A percentile compares a stretch with the other conserved stretches of the same genome.
Conservation (phyloP, 139 green algal genomes). For the Trebouxia sp. region DNA sequence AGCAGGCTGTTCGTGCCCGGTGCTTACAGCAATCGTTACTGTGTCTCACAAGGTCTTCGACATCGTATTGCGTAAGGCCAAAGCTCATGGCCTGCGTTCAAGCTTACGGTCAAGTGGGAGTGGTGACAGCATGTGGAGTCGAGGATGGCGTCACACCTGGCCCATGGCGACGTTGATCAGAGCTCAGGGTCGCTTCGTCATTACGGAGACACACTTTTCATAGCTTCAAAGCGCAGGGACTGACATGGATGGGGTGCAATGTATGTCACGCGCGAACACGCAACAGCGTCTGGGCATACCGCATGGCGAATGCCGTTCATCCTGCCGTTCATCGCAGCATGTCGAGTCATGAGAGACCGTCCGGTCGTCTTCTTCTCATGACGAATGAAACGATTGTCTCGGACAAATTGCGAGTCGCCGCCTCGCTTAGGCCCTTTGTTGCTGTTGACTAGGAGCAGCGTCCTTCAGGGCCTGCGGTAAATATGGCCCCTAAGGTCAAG, state of each 20-base stretch:
- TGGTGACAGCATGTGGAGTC: no score
- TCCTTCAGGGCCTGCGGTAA: background rate
- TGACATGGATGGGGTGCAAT: no score
- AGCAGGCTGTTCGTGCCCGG: slow-evolving; percentile 48
- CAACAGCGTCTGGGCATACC: no score
- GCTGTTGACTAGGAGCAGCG: background rate
- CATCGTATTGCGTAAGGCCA: slow-evolving; percentile 88
- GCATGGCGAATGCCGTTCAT: no score
- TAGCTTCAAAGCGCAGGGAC: no score
- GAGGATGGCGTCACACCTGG: background rate
- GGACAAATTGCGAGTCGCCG: slow-evolving; percentile 16
- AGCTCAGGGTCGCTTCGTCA: no score
- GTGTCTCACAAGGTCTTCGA: slow-evolving; percentile 83
- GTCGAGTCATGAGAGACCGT: no score
- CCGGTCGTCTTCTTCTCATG: background rate
- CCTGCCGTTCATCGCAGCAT: no score
- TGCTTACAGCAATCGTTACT: slow-evolving; percentile 71
- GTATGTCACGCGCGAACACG: no score
- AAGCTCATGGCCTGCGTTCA: slow-evolving; percentile 63
- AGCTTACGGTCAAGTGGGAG: no score
- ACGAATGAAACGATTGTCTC: background rate
- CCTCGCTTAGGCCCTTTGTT: background rate
- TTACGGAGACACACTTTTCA: no score
- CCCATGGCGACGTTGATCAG: background rate
- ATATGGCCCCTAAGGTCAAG: slow-evolving; percentile 60